Evolutionary conservation across 2,329 filamentous ascomycete species (phyloP).

Genomic region (Colletotrichum liriopes): DNA sequence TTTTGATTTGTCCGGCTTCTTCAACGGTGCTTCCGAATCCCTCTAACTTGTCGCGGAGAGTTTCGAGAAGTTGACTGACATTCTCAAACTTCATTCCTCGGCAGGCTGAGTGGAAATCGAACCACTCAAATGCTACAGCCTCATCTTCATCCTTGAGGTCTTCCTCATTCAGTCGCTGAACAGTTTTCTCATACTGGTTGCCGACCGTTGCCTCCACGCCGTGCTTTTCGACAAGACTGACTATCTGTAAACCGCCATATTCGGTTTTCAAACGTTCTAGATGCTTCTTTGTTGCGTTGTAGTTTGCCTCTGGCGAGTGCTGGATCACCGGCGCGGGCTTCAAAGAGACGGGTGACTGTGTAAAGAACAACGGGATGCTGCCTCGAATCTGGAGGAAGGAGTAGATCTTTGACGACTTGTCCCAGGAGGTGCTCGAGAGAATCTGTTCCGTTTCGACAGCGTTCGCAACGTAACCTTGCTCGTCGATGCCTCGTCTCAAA

Average conservation of each 20-base stretch:
- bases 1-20: conserved; percentile 58
- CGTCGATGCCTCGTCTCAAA: conserved; percentile 89
- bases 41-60: conserved; percentile 77
- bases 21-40: conserved; percentile 80
- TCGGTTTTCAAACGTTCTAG: conserved; percentile 78
- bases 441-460: conserved; percentile 96
- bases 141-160: conserved; percentile 59
- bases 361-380: conserved; percentile 95
- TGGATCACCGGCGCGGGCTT: conserved; percentile 89
- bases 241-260: conserved; percentile 85
- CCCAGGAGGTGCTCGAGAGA: conserved; percentile 80
- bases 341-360: conserved; percentile 92
- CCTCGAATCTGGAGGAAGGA: conserved; percentile 92
- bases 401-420: conserved; percentile 74
- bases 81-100: conserved; percentile 99
- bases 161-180: conserved; percentile 77
- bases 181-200: conserved; percentile 80
- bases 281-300: conserved; percentile 83
- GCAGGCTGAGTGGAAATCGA: conserved; percentile 94
- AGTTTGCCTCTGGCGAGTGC: conserved; percentile 86
- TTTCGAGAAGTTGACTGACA: conserved; percentile 83
- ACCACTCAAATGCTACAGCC: conserved; percentile 88
- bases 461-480: conserved; percentile 91
- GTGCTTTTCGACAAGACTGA: conserved; percentile 91
- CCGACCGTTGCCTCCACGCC: conserved; percentile 87